These are phyloP conservation scores for Sextonia rubra DNA, from an alignment of 164 flowering plant species.

Conservation along the genomic window DNA sequence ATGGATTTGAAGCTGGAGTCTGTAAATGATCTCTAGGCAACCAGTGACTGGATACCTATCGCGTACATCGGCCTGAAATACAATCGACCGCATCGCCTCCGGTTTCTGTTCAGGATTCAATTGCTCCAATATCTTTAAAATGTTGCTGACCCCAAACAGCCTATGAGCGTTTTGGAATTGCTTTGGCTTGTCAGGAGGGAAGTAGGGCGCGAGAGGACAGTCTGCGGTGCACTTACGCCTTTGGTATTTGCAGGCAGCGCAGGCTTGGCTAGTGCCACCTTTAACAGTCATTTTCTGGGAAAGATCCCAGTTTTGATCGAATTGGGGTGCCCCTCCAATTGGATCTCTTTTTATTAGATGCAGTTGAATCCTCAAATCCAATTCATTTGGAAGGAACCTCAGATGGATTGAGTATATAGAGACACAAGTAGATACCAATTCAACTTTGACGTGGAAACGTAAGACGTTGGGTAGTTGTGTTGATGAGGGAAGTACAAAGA, in stretches of 20 bases:
- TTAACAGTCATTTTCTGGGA: slow-evolving; percentile 27
- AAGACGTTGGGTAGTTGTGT: not conserved
- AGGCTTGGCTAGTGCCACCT: slow-evolving; percentile 45
- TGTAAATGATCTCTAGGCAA: slow-evolving; percentile 20
- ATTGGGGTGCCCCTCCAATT: not conserved
- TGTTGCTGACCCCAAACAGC: slow-evolving; percentile 53
- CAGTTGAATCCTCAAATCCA: not conserved
- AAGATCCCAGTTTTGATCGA: not conserved
- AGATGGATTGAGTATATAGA: too few species aligned
- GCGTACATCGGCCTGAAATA: slow-evolving; percentile 33
- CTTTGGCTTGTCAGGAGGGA: slow-evolving; percentile 39
- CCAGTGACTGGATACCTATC: slow-evolving; percentile 44
- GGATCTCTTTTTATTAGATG: too few species aligned
- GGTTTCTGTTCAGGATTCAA: slow-evolving; percentile 15
- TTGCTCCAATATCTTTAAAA: slow-evolving; percentile 28
- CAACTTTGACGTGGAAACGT: not conserved
- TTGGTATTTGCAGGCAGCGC: slow-evolving; percentile 70
- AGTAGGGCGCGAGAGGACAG: slow-evolving; percentile 57
- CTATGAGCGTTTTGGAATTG: slow-evolving; percentile 52
- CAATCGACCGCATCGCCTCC: slow-evolving; percentile 39
- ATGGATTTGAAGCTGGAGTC: slow-evolving; percentile 15
- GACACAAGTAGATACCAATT: not conserved
- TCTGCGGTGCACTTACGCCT: slow-evolving; percentile 48
- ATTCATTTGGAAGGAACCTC: not conserved
- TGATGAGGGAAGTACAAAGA: not conserved